Evolutionary conservation across 768 basidiomycete species (phyloP).

Genomic region (Suillus hirtellus): DNA sequence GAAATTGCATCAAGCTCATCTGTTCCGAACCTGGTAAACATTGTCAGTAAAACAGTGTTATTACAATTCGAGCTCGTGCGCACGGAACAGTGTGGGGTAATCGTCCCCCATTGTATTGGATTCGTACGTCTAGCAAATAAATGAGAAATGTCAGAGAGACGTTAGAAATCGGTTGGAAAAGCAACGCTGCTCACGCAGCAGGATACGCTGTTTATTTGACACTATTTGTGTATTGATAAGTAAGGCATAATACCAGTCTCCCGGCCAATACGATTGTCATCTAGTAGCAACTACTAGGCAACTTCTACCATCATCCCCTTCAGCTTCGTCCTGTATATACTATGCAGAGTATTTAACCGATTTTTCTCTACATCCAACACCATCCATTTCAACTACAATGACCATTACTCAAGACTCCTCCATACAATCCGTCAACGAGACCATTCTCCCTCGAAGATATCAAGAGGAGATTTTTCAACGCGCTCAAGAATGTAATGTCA

Average conservation of each 20-base stretch:
- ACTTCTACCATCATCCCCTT: not conserved
- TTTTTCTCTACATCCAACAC: constrained; percentile 25
- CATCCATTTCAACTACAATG: not conserved
- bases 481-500: constrained; percentile 52
- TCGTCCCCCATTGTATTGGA: constrained; percentile 62
- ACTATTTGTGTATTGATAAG: not conserved
- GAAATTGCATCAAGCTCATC: constrained; percentile 98
- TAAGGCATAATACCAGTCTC: too few relatives aligned
- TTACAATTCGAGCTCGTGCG: constrained; percentile 4
- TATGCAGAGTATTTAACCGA: constrained; percentile 26
- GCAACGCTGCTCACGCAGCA: not conserved
- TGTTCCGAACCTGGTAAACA: constrained; percentile 78
- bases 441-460: constrained; percentile 49
- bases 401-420: constrained; percentile 8
- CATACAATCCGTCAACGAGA: constrained; percentile 32
- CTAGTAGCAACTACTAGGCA: not conserved
- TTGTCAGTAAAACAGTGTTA: constrained; percentile 11
- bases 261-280: not conserved
- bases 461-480: constrained; percentile 57
- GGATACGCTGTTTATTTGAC: not conserved
- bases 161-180: not conserved
- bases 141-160: not conserved
- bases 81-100: constrained; percentile 85
- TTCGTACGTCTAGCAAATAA: not conserved
- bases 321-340: not conserved